Conservation (phyloP, 1,284 basidiomycete species). For the Pseudozyma thailandica region DNA sequence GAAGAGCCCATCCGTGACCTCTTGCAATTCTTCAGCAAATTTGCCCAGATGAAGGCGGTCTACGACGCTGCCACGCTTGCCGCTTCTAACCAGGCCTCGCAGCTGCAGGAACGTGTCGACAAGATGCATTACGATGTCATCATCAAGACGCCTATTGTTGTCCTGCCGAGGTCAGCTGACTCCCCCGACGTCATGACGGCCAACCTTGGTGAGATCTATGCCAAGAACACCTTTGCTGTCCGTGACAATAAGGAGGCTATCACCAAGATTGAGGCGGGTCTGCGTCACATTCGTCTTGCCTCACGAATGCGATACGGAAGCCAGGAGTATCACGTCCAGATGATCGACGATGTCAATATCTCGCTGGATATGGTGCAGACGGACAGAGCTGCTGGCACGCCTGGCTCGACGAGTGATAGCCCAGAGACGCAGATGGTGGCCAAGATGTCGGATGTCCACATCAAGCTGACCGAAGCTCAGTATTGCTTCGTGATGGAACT, state of each 20-base stretch:
- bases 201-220: conserved; percentile 88
- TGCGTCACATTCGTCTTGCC: conserved; percentile 83
- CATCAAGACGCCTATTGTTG: conserved; percentile 90
- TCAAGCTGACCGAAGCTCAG: conserved; percentile 90
- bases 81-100: conserved; percentile 85
- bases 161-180: conserved; percentile 82
- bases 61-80: conserved; percentile 95
- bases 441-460: conserved; percentile 87
- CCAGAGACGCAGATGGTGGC: conserved; percentile 71
- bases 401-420: conserved; percentile 65
- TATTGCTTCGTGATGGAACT: conserved; percentile 82
- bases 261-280: conserved; percentile 76
- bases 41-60: conserved; percentile 80
- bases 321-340: conserved; percentile 72
- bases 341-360: conserved; percentile 92
- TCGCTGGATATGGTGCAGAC: conserved; percentile 77
- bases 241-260: conserved; percentile 64
- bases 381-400: conserved; percentile 22
- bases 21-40: conserved; percentile 84
- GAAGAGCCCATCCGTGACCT: conserved; percentile 87
- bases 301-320: conserved; percentile 53
- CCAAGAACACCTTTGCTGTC: conserved; percentile 78
- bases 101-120: conserved; percentile 72
- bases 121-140: conserved; percentile 91
- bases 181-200: conserved; percentile 81